phyloP scores from a whole-genome alignment of 768 basidiomycete genomes.

The Dioszegia aurantiaca region DNA sequence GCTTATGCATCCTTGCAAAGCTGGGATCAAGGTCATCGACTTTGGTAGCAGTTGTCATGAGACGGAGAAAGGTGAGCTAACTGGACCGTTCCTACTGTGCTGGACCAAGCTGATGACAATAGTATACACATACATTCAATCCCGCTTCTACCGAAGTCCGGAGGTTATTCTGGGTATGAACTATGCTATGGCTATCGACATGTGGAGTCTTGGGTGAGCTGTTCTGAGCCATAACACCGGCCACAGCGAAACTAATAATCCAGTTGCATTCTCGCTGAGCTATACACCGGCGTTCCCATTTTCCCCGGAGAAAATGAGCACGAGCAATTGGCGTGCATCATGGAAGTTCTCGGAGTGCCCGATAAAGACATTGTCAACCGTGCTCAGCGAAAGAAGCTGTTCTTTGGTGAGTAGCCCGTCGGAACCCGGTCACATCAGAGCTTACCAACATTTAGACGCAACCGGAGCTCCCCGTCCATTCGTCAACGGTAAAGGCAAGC shows the following conservation, averaged over 20 bases:
- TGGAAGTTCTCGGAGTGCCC: slow-evolving; percentile 95
- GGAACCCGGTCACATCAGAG: background rate
- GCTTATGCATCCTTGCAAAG: slow-evolving; percentile 89
- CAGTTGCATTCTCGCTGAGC: slow-evolving; percentile 85
- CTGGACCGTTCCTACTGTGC: no score
- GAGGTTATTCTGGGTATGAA: slow-evolving; percentile 99
- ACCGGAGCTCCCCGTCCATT: slow-evolving; percentile 90
- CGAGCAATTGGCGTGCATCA: slow-evolving; percentile 96
- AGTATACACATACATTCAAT: slow-evolving; percentile 99
- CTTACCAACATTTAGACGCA: slow-evolving; percentile 62
- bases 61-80: slow-evolving; percentile 84
- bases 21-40: slow-evolving; percentile 96
- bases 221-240: background rate
- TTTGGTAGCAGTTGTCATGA: slow-evolving; percentile 98
- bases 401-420: slow-evolving; percentile 74
- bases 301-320: slow-evolving; percentile 99
- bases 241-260: background rate
- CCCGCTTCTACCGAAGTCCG: slow-evolving; percentile 98
- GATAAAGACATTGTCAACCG: slow-evolving; percentile 93
- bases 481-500: slow-evolving; percentile 92
- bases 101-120: background rate
- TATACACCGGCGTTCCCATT: slow-evolving; percentile 96
- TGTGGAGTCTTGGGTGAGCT: slow-evolving; percentile 87
- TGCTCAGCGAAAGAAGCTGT: slow-evolving; percentile 87
- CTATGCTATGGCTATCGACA: slow-evolving; percentile 98